These are phyloP conservation scores for Candida gorgasii DNA, from an alignment of 805 yeast species.

Conservation along the genomic window DNA sequence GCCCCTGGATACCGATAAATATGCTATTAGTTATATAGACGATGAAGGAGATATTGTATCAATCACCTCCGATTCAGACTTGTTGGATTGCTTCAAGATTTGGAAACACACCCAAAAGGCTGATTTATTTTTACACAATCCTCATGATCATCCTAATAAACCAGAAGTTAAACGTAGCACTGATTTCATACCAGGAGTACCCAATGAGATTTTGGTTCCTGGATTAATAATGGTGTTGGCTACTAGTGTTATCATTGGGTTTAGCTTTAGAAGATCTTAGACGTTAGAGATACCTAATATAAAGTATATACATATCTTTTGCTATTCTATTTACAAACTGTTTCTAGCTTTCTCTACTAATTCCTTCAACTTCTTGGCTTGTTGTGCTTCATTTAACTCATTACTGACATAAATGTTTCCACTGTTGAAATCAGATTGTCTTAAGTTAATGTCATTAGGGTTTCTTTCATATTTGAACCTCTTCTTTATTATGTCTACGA, in stretches of 20 bases:
- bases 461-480: conserved; percentile 59
- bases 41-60: conserved; percentile 84
- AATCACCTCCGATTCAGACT: conserved; percentile 71
- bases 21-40: conserved; percentile 75
- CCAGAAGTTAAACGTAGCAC: conserved; percentile 9
- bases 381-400: conserved; percentile 48
- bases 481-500: conserved; percentile 39
- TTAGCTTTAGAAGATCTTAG: conserved; percentile 45
- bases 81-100: conserved; percentile 68
- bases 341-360: conserved; percentile 48
- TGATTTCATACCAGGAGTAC: conserved; percentile 52
- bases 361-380: conserved; percentile 45
- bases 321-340: conserved; percentile 12
- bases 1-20: conserved; percentile 19
- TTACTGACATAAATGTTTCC: conserved; percentile 57
- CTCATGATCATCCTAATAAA: conserved; percentile 43
- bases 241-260: conserved; percentile 56
- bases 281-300: neutral
- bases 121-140: conserved; percentile 71
- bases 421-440: conserved; percentile 54
- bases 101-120: conserved; percentile 60
- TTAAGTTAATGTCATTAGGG: conserved; percentile 73
- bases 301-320: conserved; percentile 9
- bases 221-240: conserved; percentile 63
- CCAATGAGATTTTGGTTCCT: conserved; percentile 63